Evolutionary conservation across 192 early-diverging fungal genomes (phyloP), one percentile per base, ranked within the genome.

Genomic region (Umbelopsis sp.): DNA sequence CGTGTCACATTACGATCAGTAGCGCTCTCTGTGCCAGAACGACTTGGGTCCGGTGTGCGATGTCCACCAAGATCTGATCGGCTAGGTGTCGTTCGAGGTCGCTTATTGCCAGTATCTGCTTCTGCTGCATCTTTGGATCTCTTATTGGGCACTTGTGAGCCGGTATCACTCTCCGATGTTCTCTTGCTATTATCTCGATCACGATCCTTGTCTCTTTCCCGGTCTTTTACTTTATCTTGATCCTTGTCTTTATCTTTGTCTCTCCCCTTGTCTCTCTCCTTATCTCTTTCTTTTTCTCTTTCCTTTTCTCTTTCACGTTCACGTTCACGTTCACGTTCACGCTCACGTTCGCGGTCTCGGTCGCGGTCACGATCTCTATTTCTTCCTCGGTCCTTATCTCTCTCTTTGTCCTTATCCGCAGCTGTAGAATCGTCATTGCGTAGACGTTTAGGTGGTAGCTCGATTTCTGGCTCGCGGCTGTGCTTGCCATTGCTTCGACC

Each of bases 171-270:
- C 17, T 62, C 70, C 2, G 34, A 45, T 0, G 44, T 45, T 53
- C 71, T 66, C 29, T 50, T 45, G 22, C 26, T 68, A 17, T 22
- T 51, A 31, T 69, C 68, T 52, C 68, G 10, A 8, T 59, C 54
- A 24, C 43, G 44, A 45, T 43, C 24, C 31, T 36, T 38, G 32
- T 47, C 22, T 45, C 43, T 44, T 43, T 44, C 43, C 65, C 38
- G 10, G 8, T 67, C 36, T 36, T 25, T 67, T 16, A 36, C 24
- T 11, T 41, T 29, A 2, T 62, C 56, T 59, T 25, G 47, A 34
- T 51, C 24, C 38, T 41, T 29, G 11, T 62, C 56, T 59, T 25
- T 65, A 34, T 43, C 24, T 32, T 36, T 38, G 32, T 47, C 22
- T 45, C 43, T 44, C 24, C 34, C 36, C 62, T 65, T n/a, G 20